Evolutionary conservation across 257 asterid genomes (phyloP).

Genomic region (Ilex asprella): DNA sequence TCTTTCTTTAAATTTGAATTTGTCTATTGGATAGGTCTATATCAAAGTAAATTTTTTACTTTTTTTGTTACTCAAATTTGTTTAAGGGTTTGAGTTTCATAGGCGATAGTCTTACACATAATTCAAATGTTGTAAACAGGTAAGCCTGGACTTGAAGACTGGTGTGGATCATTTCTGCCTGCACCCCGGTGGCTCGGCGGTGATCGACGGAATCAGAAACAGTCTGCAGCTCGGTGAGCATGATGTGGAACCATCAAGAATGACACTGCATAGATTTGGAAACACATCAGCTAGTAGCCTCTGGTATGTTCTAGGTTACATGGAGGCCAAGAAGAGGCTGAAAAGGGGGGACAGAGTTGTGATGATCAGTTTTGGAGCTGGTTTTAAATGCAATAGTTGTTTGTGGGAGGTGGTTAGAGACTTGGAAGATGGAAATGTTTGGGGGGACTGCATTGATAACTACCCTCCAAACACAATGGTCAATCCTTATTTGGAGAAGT

Average conservation of each 20-base stretch:
- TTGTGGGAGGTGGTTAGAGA: conserved; percentile 35
- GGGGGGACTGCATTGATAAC: conserved; percentile 25
- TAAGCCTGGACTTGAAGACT: conserved; percentile 18
- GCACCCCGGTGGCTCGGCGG: conserved; percentile 34
- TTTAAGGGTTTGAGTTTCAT: no score
- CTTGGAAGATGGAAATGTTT: conserved; percentile 35
- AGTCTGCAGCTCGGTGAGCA: conserved; percentile 20
- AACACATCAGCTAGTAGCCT: conserved; percentile 35
- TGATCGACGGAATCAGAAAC: conserved; percentile 23
- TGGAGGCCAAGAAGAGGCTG: conserved; percentile 37
- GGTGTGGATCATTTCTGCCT: conserved; percentile 29
- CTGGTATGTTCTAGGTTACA: conserved; percentile 37
- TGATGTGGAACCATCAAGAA: conserved; percentile 32
- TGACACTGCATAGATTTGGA: conserved; percentile 35
- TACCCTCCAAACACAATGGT: conserved; percentile 27
- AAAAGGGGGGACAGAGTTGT: conserved; percentile 28
- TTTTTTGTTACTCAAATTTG: no score
- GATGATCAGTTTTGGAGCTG: conserved; percentile 39
- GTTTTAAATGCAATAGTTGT: conserved; percentile 36
- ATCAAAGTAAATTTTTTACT: no score
- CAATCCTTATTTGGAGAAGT: conserved; percentile 30
- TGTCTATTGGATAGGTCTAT: no score
- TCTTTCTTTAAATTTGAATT: no score
- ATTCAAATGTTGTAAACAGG: no score
- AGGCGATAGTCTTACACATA: no score